These are phyloP conservation scores for Diutina catenulata DNA, from an alignment of 1,139 yeast species.

Conservation along the genomic window DNA sequence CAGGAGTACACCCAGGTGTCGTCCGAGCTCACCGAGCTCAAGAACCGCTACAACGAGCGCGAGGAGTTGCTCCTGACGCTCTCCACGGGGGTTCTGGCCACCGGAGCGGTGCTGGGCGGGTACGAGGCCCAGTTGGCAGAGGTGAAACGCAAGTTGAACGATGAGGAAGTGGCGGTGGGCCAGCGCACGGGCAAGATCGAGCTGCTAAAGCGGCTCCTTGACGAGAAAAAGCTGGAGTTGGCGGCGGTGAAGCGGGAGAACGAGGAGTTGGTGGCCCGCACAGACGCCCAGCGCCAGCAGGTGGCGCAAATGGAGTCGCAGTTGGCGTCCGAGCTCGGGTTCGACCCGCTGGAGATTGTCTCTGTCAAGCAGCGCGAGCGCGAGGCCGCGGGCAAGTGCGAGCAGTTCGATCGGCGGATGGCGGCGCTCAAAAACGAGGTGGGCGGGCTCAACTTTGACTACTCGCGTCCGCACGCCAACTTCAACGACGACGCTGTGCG, in stretches of 20 bases:
- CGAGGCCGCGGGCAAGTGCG: constrained; percentile 17
- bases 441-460: constrained; percentile 68
- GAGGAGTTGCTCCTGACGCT: constrained; percentile 77
- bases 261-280: constrained; percentile 26
- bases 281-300: constrained; percentile 29
- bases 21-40: constrained; percentile 28
- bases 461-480: constrained; percentile 48
- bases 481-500: constrained; percentile 57
- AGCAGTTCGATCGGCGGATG: constrained; percentile 35
- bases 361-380: constrained; percentile 35
- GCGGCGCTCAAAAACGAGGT: constrained; percentile 52
- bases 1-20: constrained; percentile 32
- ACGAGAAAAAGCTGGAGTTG: constrained; percentile 40
- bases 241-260: constrained; percentile 26
- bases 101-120: constrained; percentile 71
- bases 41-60: constrained; percentile 42
- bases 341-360: constrained; percentile 36
- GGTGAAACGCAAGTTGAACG: constrained; percentile 46
- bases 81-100: constrained; percentile 83
- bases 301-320: constrained; percentile 30
- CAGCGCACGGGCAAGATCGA: constrained; percentile 49
- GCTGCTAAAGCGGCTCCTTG: constrained; percentile 43
- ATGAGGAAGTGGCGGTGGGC: constrained; percentile 44
- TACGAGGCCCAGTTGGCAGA: constrained; percentile 64
- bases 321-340: constrained; percentile 43